These are phyloP conservation scores for Penicillium sp. DNA, from an alignment of 2,329 filamentous ascomycete genomes.

Conservation along the genomic window DNA sequence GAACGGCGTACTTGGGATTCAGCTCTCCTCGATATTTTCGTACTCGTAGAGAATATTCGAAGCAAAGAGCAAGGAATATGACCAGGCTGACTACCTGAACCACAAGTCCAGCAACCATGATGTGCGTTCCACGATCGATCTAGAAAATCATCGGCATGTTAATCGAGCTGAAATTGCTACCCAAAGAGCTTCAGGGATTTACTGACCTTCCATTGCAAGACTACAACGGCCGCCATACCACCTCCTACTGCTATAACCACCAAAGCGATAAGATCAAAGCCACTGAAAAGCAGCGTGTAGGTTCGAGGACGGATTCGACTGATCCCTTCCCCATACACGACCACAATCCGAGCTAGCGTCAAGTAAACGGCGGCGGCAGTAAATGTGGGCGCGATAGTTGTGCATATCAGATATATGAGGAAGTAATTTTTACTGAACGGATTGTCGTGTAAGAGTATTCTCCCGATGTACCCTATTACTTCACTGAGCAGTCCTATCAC, in stretches of 20 bases:
- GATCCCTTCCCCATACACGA: constrained; percentile 4
- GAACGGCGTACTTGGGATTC: constrained; percentile 1
- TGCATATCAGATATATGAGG: constrained; percentile 9
- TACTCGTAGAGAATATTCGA: constrained; percentile 7
- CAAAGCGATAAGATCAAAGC: constrained; percentile 5
- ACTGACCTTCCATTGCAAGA: constrained; percentile 4
- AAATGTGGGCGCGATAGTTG: constrained; percentile 8
- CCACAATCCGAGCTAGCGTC: constrained; percentile 9
- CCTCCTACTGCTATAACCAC: constrained; percentile 7
- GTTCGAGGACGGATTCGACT: constrained; percentile 10
- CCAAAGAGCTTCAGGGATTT: not conserved
- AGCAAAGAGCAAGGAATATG: constrained; percentile 16
- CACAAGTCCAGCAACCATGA: constrained; percentile 27
- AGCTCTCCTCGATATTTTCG: not conserved
- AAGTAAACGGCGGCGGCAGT: constrained; percentile 6
- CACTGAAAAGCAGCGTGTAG: constrained; percentile 8
- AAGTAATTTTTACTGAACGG: constrained; percentile 6
- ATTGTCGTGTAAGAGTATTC: constrained; percentile 6
- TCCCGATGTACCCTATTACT: constrained; percentile 2
- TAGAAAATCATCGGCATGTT: not conserved
- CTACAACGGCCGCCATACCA: constrained; percentile 5
- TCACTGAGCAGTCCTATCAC: constrained; percentile 9
- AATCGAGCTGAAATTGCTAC: not conserved
- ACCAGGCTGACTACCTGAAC: constrained; percentile 27
- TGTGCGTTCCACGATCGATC: constrained; percentile 17